Base-by-base conservation (phyloP, 202 grass and related monocot genomes). In the Eragrostis tef region DNA sequence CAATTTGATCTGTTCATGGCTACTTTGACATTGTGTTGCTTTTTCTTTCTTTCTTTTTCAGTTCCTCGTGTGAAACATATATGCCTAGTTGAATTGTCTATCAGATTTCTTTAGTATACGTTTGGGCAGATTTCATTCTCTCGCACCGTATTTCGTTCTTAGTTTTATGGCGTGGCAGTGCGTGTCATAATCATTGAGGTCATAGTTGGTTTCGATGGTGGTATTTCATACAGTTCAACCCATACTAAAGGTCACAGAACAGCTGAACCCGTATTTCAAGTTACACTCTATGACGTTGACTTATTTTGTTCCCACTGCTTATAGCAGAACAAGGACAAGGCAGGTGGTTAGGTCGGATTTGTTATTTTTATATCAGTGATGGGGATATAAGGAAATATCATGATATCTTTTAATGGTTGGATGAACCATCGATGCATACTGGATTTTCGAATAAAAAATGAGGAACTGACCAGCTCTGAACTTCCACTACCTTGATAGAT, bases 211-310 rank as follows among this genome's bases (percentile, higher is more conserved):
- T 59, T 64, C 17, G 58, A 59, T 31, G 59, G 46, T 64, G 53
- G 71, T 58, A 47, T 85, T 80, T 45, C 70, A 13, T 57, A 85
- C 29, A 67, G 49, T 66, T 62, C 31, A 85, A 71, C 41, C 10
- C 43, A 70, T 81, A 39, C 19, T 13, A 16, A 72, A 72, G 56
- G 15, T 31, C 69, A 20, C 31, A 5, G n/a, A 50, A 89, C 64
- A 59, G 57, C 71, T 43, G 41, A 85, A 77, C 56, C 71, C n/a
- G 9, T 78, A 60, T 73, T 24, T 71, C 34, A 47, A 6, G 22
- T 63, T 81, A 78, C 71, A 65, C 64, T 67, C 66, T 58, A 49
- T 64, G 42, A 39, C 54, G 29, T 31, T 31, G 29, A 53, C 34
- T 8, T 24, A 47, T 64, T 70, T 42, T 81, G 53, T 75, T 39